Evolutionary conservation across 331 rosid species (phyloP).

Genomic region (Saraca asoca): DNA sequence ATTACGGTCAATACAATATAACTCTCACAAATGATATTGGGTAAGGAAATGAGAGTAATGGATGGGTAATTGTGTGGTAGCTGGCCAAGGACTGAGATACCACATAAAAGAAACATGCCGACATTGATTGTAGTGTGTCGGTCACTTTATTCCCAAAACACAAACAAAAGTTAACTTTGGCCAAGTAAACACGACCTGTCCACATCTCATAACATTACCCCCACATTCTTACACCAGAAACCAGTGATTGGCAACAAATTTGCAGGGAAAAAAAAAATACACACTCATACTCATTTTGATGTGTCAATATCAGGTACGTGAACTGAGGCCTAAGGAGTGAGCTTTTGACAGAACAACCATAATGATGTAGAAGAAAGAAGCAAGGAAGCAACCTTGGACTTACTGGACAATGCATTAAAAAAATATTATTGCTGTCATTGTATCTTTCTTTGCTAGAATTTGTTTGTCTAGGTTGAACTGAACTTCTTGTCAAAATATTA

Average conservation of each 20-base stretch:
- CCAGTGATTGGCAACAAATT: not conserved
- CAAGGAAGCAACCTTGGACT: not conserved
- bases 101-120: not conserved
- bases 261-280: not conserved
- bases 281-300: not conserved
- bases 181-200: not conserved
- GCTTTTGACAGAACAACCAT: conserved; percentile 17
- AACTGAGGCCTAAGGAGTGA: not conserved
- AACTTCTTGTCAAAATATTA: too few species aligned
- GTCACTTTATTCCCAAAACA: conserved; percentile 36
- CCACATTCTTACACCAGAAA: not conserved
- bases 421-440: too few species aligned
- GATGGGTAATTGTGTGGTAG: not conserved
- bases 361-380: not conserved
- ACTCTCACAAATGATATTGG: too few species aligned
- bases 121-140: conserved; percentile 30
- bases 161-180: conserved; percentile 9
- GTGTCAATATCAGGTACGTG: conserved; percentile 33
- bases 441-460: too few species aligned
- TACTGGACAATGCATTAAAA: not conserved
- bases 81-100: not conserved
- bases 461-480: too few species aligned
- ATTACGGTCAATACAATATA: too few species aligned
- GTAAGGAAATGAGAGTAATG: not conserved
- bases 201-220: not conserved